Base-by-base conservation (phyloP, 257 asterid genomes). In the Jacaranda copaia region DNA sequence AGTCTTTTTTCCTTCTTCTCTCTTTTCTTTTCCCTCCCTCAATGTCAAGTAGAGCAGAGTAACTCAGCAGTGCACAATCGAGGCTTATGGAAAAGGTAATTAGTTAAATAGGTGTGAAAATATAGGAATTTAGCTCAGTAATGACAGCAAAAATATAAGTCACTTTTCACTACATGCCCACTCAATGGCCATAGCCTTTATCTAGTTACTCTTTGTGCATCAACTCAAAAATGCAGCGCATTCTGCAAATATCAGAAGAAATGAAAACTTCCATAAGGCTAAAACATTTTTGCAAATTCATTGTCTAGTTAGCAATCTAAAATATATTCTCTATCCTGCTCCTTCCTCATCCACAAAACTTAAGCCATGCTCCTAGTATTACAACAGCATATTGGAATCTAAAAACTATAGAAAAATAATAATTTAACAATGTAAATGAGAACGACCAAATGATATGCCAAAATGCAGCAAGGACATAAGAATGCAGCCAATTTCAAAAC, bases 271-370 rank as follows among this genome's bases (percentile, higher is more conserved):
- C 35, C 52, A 9, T 57, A 53, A 62, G 49, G 43, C 46, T 61
- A 40, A 48, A 70, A 55, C 15, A n/a, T 55, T 16, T 53, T 15
- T 78, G 78, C 46, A n/a, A 25, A 16, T 43, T 36, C 46, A 16
- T 55, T 32, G 38, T 18, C 64, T n/a, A 42, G 18, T 48, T 42
- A 32, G 20, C 63, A 52, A 52, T 48, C 40, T 2, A 55, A 63
- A 60, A 15, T 35, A 61, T 3, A 36, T 19, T 72, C 51, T 39
- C 60, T 25, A 48, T 13, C 36, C 53, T 39, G 72, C 61, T 70
- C 39, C 72, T 49, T 71, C 40, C 68, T n/a, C 68, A 68, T 42
- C 51, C 68, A 62, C 42, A 62, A 55, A 73, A 70, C 46, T 72
- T 55, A 25, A 25, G 2, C 32, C 32, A 25, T 25, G 2, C 32